Evolutionary conservation across 768 basidiomycete genomes (phyloP), one percentile per base, ranked within the genome.

Genomic region (Thelephora ganbajun): DNA sequence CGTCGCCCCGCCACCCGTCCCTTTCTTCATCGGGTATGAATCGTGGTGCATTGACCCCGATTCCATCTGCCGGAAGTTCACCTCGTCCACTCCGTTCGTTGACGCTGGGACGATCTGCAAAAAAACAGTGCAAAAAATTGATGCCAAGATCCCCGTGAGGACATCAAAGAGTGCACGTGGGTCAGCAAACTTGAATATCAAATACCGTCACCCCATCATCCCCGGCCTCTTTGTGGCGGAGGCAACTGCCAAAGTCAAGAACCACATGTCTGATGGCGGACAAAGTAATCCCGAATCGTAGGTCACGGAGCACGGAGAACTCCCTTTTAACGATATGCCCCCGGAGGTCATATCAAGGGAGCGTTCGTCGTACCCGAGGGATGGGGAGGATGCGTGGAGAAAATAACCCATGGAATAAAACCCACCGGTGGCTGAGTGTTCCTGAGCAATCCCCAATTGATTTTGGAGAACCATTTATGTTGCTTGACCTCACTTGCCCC

Each of bases 401-500:
- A 18, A 20, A 33, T 44, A 49, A 4, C 5, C 9, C 9, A 9
- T 30, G 39, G 35, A 44, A 16, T 20, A 16, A 34, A 14, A 61
- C 89, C 58, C 65, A 93, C 89, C 68, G 96, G 96, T 47, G 96
- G 96, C 60, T 80, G 80, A 55, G 79, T 83, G 65, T 98, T 85
- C 56, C 96, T 75, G 61, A 99, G 66, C 48, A 99, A 70, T 19
- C 94, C 96, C 96, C 94, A 99, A 67, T 90, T 93, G 60, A 94
- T 80, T 57, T 90, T 91, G 23, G 71, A 69, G 69, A 99, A 99
- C 96, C 96, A 99, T 62, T 89, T 92, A 74, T 98, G 96, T 49
- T 87, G 83, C 69, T 98, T 99, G 57, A 99, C 92, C 66, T 99
- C 96, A 60, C 91, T 94, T 48, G 96, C 96, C 22, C 96, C 96